Evolutionary conservation across 371 early-diverging fungal species (phyloP).

Genomic region (Choanephora cucurbitarum): DNA sequence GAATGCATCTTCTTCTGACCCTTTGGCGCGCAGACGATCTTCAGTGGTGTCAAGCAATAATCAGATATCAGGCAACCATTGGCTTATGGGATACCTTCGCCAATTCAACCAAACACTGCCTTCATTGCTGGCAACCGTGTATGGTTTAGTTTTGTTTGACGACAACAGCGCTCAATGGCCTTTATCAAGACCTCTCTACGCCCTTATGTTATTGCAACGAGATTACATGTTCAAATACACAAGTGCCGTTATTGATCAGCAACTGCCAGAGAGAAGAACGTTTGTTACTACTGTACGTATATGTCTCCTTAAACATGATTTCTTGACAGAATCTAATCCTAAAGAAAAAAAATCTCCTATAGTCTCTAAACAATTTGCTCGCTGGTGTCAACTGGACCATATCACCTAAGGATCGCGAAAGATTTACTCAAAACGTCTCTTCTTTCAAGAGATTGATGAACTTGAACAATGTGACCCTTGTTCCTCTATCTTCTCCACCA

Average conservation of each 20-base stretch:
- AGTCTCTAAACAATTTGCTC: slow-evolving; percentile 62
- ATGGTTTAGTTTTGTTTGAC: slow-evolving; percentile 79
- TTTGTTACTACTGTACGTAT: slow-evolving; percentile 62
- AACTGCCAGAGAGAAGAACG: slow-evolving; percentile 73
- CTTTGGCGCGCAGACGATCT: slow-evolving; percentile 10
- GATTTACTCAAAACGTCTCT: slow-evolving; percentile 78
- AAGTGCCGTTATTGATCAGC: slow-evolving; percentile 64
- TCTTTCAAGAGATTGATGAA: slow-evolving; percentile 67
- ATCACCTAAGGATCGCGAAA: slow-evolving; percentile 69
- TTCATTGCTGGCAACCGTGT: slow-evolving; percentile 62
- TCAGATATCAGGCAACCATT: slow-evolving; percentile 11
- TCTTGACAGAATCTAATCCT: neutral
- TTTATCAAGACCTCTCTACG: slow-evolving; percentile 79
- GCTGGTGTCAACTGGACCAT: slow-evolving; percentile 71
- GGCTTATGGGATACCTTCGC: slow-evolving; percentile 52
- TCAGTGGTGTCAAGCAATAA: slow-evolving; percentile 1
- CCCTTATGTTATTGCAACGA: slow-evolving; percentile 73
- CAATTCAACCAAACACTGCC: slow-evolving; percentile 63
- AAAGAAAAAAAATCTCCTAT: neutral
- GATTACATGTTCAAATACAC: slow-evolving; percentile 74
- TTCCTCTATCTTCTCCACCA: slow-evolving; percentile 34
- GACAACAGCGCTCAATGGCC: slow-evolving; percentile 83
- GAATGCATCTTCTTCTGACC: slow-evolving; percentile 15
- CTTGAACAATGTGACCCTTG: slow-evolving; percentile 53
- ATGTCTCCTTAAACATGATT: neutral